Evolutionary conservation across 495 filamentous ascomycete genomes (phyloP).

Genomic region (Aspergillus haitiensis): DNA sequence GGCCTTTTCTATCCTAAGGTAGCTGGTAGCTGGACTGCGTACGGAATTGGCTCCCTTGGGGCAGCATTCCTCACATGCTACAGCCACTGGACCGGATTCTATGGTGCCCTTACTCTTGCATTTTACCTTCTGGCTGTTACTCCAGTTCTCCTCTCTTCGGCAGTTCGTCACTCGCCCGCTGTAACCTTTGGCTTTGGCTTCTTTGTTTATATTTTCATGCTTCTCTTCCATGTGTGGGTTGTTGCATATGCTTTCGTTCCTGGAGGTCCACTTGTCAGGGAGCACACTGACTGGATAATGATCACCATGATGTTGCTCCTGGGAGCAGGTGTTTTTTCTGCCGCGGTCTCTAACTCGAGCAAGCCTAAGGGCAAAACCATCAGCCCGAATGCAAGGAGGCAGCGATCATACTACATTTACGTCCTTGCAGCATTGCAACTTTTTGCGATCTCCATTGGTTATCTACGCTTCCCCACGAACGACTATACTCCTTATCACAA

Average conservation of each 20-base stretch:
- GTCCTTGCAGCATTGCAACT: constrained; percentile 72
- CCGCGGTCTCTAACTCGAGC: constrained; percentile 54
- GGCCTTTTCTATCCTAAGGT: constrained; percentile 71
- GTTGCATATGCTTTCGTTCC: constrained; percentile 99
- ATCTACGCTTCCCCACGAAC: constrained; percentile 91
- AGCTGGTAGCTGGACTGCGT: constrained; percentile 78
- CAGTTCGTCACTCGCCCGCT: constrained; percentile 71
- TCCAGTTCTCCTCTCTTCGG: constrained; percentile 71
- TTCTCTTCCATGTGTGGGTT: constrained; percentile 96
- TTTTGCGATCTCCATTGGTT: constrained; percentile 75
- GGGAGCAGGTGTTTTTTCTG: constrained; percentile 80
- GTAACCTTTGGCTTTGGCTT: constrained; percentile 84
- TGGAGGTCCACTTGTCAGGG: constrained; percentile 86
- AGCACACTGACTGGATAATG: constrained; percentile 97
- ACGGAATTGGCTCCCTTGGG: constrained; percentile 72
- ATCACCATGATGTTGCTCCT: constrained; percentile 78
- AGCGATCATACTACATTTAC: constrained; percentile 71
- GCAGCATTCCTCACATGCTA: constrained; percentile 79
- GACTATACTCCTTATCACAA: constrained; percentile 89
- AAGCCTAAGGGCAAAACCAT: constrained; percentile 49
- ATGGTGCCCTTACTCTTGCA: constrained; percentile 74
- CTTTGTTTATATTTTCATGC: constrained; percentile 83
- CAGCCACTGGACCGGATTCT: constrained; percentile 85
- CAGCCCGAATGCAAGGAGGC: constrained; percentile 53
- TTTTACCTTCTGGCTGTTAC: constrained; percentile 81